Evolutionary conservation across 2,329 filamentous ascomycete genomes (phyloP).

Genomic region (Nemania diffusa): DNA sequence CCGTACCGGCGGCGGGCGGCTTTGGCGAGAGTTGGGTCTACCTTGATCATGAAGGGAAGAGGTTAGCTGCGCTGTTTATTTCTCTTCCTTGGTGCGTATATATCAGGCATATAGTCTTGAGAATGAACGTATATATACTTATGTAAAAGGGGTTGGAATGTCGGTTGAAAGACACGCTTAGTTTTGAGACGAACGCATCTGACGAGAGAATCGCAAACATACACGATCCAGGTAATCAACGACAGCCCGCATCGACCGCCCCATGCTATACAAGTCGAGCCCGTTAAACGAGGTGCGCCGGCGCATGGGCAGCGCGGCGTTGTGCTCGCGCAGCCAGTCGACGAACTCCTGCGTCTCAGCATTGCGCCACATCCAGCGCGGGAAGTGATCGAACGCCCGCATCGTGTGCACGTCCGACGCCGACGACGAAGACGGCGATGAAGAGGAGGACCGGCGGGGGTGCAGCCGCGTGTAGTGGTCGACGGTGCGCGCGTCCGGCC

Average conservation of each 20-base stretch:
- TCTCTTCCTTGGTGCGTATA: background rate
- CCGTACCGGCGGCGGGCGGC: constrained; percentile 58
- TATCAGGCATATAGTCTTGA: background rate
- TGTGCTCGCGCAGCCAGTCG: constrained; percentile 61
- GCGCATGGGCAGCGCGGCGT: constrained; percentile 43
- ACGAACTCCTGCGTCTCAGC: constrained; percentile 61
- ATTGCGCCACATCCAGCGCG: constrained; percentile 68
- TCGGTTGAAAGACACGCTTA: too few species aligned
- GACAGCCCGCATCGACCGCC: constrained; percentile 34
- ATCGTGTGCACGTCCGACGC: constrained; percentile 43
- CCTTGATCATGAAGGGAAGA: background rate
- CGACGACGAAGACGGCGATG: background rate
- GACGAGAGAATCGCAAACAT: constrained; percentile 32
- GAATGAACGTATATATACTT: too few species aligned
- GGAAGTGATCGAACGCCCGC: constrained; percentile 61
- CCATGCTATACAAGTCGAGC: constrained; percentile 55
- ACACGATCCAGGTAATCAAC: constrained; percentile 57
- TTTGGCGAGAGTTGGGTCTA: constrained; percentile 51
- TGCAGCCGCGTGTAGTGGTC: constrained; percentile 62
- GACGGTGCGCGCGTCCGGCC: constrained; percentile 63
- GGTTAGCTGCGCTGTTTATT: background rate
- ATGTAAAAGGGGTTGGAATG: too few species aligned
- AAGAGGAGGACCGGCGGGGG: constrained; percentile 46
- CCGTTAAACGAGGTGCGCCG: constrained; percentile 57
- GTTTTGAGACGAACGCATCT: too few species aligned